Evolutionary conservation across 495 filamentous ascomycete species (phyloP), one percentile per base, ranked within the genome.

Genomic region (Aeminium ludgeri): DNA sequence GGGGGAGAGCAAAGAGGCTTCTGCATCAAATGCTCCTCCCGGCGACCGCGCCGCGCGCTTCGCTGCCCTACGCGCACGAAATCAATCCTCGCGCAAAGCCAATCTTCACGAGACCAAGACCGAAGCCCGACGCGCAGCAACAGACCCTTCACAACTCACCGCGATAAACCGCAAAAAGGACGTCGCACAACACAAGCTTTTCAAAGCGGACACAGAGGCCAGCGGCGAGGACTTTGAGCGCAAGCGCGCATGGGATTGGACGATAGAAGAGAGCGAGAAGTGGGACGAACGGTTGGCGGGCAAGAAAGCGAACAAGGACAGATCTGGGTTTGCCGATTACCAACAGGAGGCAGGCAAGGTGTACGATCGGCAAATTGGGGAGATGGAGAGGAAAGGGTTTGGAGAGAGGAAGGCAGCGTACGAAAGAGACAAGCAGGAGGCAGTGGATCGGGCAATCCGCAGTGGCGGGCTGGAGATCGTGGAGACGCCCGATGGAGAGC

Each of bases 171-270:
- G 84, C 40, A 85, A 83, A 52, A 76, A 80, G 50, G 86, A 82
- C 20, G 74, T 86, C 41, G 86, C 86, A 11, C 80, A 80, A 18
- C 83, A 92, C 59, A 96, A 96, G 46, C 76, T 97, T 4, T 70
- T 94, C 25, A 92, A 92, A 63, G 84, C 86, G 11, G 86, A 93
- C 48, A 75, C 79, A 1, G 81, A 82, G 56, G 83, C 81, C 10
- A 66, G 67, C 0, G 86, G 87, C 10, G 83, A 82, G 46, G 86
- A 95, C 58, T 97, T 95, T 53, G 91, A 97, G 62, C 80, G 89
- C 43, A 95, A 96, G 63, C 76, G 91, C 20, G 86, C 87, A 1
- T 96, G 89, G 89, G 91, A 96, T 59, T 96, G 87, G 86, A 96
- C 89, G 0, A 64, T 86, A 12, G 89, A 95, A 19, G 89, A 97